Conservation (phyloP, 805 yeast species). For the Candida ponderosae region DNA sequence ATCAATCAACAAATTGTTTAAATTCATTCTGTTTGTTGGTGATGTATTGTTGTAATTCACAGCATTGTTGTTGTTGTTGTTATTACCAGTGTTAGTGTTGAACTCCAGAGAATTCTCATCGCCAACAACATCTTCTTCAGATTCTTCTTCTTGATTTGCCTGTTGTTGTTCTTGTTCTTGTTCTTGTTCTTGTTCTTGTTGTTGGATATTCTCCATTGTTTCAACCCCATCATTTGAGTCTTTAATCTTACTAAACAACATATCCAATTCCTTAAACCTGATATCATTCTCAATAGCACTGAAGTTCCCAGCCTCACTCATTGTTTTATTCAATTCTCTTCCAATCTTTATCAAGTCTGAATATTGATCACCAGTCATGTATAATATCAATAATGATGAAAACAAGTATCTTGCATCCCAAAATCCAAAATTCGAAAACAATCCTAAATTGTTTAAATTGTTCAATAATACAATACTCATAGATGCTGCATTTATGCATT, state of each 20-base stretch:
- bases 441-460: conserved; percentile 19
- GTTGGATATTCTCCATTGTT: background rate
- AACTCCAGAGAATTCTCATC: background rate
- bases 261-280: conserved; percentile 18
- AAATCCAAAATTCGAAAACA: conserved; percentile 29
- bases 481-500: conserved; percentile 24
- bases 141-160: too few relatives aligned
- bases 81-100: background rate
- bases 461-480: conserved; percentile 23
- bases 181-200: background rate
- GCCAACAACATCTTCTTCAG: too few relatives aligned
- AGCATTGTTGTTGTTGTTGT: too few relatives aligned
- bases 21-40: too few relatives aligned
- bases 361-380: conserved; percentile 18
- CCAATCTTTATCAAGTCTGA: conserved; percentile 15
- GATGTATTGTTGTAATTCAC: too few relatives aligned
- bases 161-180: too few relatives aligned
- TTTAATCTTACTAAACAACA: conserved; percentile 9
- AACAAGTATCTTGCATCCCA: conserved; percentile 33
- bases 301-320: conserved; percentile 23
- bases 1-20: conserved; percentile 11
- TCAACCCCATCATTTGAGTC: background rate
- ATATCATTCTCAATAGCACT: conserved; percentile 24
- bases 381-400: conserved; percentile 24
- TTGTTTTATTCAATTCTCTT: conserved; percentile 15